Base-by-base conservation (phyloP, 2,329 filamentous ascomycete species). In the Colletotrichum sp. region DNA sequence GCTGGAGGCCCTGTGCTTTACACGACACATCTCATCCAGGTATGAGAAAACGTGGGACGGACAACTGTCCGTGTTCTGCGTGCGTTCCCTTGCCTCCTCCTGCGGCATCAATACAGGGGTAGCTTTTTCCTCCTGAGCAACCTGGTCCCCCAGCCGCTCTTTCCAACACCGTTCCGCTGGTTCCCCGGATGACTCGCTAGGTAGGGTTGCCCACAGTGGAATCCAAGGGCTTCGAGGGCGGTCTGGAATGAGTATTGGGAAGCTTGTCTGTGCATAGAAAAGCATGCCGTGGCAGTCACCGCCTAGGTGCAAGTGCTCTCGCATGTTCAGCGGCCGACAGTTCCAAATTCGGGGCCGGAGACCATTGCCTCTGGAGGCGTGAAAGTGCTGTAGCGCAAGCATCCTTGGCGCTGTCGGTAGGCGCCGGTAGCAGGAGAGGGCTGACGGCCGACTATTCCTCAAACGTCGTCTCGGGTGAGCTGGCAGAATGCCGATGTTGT, bases 31-130 rank as follows among this genome's bases (percentile, higher is more conserved):
- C 71, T 64, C 65, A 30, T 66, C 65, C 18, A 65, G 21, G 49
- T 39, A 75, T 7, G 36, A 60, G 30, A 63, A 75, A 76, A 76
- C 74, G 60, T 76, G 74, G 74, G 30, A 69, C 49, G 65, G 71
- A 69, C 34, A 70, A 28, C 52, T 75, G 26, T 75, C 71, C 36
- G 64, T 21, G 24, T 34, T 69, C n/a, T 49, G 44, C 24, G 24
- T 21, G n/a, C 26, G n/a, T n/a, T 39, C 16, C 64, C 34, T 60
- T 59, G 59, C 15, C 60, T 34, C 49, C 39, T 30, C 44, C 6
- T n/a, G 30, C 26, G 32, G 21, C 44, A 62, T 52, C 26, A 15
- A 15, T 8, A 70, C 60, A 72, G 39, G 69, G 72, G 36, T 68
- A 68, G 28, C 60, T 71, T 34, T 62, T 15, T 6, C 34, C 62